Base-by-base conservation (phyloP, 1,139 yeast species). In the Arxiozyma telluris region DNA sequence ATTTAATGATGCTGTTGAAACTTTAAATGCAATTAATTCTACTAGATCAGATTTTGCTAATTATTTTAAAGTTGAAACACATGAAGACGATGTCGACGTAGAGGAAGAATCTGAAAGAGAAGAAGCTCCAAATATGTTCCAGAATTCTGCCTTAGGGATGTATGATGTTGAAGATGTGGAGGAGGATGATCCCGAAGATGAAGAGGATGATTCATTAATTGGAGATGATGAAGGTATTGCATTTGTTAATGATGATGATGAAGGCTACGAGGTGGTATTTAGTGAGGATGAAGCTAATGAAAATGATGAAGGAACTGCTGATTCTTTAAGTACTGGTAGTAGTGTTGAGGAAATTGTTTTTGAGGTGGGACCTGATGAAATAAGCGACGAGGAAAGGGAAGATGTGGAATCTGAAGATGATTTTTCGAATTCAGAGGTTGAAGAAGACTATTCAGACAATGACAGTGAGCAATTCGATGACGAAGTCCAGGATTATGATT, bases 91-190 rank as follows among this genome's bases (percentile, higher is more conserved):
- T 43, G 85, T 78, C 51, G 78, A 77, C 17, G 81, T 73, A n/a
- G 81, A 76, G 6, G 94, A 84, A 47, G 88, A 81, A 41, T 74
- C 77, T 43, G 81, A 77, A 41, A 76, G 81, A 50, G 94, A 87
- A 50, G 95, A 87, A 54, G 80, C 90, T 0, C 91, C 96, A 0
- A 95, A 90, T 66, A 75, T 91, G 64, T 84, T 90, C 69, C 76
- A 85, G 52, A 89, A 91, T 66, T 90, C 97, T 0, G 88, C 97
- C 0, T 75, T 91, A 52, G 97, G 97, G 1, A 90, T 91, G 96
- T 91, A 87, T 66, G 97, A 91, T 62, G 83, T 87, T 51, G 85
- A 77, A 41, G 95, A 87, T 52, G 78, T 82, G 44, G 89, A 84
- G 58, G 83, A 84, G 53, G 91, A 85, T 49, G 80, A 73, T 23